A percentile compares a stretch with the other conserved stretches of the same genome.
Conservation (phyloP, 257 asterid species). For the Eustoma russellianum region DNA sequence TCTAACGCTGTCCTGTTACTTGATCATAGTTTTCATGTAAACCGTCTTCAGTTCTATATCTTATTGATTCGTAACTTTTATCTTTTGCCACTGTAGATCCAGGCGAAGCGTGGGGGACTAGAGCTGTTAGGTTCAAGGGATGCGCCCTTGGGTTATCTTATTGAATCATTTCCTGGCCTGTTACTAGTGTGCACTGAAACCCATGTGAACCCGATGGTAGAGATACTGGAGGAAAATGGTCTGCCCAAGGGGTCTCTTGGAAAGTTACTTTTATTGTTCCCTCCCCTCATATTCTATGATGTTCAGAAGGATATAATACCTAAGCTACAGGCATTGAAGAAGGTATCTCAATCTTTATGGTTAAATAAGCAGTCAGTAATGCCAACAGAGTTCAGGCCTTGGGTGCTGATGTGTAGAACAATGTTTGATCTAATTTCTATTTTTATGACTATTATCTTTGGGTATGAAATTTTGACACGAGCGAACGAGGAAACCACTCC, state of each 20-base stretch:
- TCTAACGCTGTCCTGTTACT: not conserved
- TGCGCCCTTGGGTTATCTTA: slow-evolving; percentile 57
- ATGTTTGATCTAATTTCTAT: too few species aligned
- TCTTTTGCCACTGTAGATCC: slow-evolving; percentile 37
- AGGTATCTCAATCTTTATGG: slow-evolving; percentile 30
- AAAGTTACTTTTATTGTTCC: slow-evolving; percentile 52
- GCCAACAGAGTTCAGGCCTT: too few species aligned
- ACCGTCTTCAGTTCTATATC: not conserved
- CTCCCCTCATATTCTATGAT: slow-evolving; percentile 60
- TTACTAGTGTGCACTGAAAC: slow-evolving; percentile 48
- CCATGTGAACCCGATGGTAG: slow-evolving; percentile 44
- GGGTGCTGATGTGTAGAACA: too few species aligned
- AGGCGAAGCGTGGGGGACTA: slow-evolving; percentile 96
- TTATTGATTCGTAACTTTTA: not conserved
- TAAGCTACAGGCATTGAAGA: slow-evolving; percentile 41
- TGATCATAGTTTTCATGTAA: slow-evolving; percentile 1
- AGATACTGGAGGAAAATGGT: slow-evolving; percentile 55
- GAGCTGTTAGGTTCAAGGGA: slow-evolving; percentile 44
- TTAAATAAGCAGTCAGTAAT: too few species aligned
- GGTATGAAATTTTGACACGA: too few species aligned
- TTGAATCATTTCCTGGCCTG: slow-evolving; percentile 88
- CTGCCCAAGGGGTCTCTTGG: slow-evolving; percentile 44
- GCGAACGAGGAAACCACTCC: too few species aligned
- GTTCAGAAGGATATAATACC: slow-evolving; percentile 64
- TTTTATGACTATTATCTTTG: too few species aligned